Evolutionary conservation across 1,284 basidiomycete genomes (phyloP).

Genomic region (Ustilago trichophora): DNA sequence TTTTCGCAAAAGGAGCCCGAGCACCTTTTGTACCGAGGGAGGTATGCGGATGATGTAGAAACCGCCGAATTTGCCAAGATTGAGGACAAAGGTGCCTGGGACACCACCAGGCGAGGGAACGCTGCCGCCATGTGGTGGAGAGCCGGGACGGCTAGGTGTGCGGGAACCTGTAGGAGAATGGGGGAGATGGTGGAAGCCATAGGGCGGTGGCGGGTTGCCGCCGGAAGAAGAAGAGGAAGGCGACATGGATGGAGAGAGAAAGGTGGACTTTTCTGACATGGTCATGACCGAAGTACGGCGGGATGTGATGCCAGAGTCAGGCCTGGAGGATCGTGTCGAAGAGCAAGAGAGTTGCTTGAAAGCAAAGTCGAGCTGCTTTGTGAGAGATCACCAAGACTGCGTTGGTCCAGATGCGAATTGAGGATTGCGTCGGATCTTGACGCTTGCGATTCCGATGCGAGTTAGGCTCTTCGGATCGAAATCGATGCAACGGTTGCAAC

Average conservation of each 20-base stretch:
- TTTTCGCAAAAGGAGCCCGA: conserved; percentile 50
- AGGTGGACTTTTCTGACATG: conserved; percentile 50
- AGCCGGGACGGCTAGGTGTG: conserved; percentile 51
- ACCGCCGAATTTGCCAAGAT: conserved; percentile 57
- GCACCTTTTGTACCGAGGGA: conserved; percentile 40
- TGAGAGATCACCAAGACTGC: too few species aligned
- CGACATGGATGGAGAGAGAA: conserved; percentile 54
- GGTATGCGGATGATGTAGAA: conserved; percentile 57
- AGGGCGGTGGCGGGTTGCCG: conserved; percentile 58
- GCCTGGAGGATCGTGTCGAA: too few species aligned
- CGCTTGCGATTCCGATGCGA: too few species aligned
- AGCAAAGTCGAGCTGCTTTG: too few species aligned
- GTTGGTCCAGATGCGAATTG: too few species aligned
- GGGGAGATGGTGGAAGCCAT: conserved; percentile 57
- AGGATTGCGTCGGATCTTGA: too few species aligned
- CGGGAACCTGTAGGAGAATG: conserved; percentile 54
- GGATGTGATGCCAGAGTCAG: not conserved
- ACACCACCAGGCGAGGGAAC: conserved; percentile 43
- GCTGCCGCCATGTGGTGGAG: conserved; percentile 58
- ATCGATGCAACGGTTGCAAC: too few species aligned
- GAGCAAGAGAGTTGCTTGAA: too few species aligned
- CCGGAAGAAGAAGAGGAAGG: conserved; percentile 53
- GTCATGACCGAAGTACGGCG: conserved; percentile 17
- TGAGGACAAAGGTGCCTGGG: conserved; percentile 57
- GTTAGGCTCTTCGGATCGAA: too few species aligned